phyloP scores from a whole-genome alignment of 805 yeast genomes.

The Candida glaebosa region DNA sequence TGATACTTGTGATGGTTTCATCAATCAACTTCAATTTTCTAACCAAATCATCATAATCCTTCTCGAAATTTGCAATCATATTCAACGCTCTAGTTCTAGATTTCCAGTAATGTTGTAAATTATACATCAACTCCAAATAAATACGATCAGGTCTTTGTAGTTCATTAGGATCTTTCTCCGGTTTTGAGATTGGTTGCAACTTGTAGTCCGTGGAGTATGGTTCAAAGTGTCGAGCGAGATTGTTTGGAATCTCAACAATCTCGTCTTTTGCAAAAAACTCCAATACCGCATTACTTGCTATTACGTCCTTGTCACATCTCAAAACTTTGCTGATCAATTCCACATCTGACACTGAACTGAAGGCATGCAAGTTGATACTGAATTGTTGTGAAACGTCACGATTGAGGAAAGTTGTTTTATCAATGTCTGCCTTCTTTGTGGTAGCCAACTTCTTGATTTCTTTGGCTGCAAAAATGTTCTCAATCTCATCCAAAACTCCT shows the following conservation, averaged over 20 bases:
- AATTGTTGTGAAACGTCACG: constrained; percentile 76
- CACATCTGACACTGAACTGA: constrained; percentile 48
- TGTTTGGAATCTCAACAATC: constrained; percentile 54
- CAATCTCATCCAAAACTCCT: constrained; percentile 68
- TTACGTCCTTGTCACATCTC: constrained; percentile 54
- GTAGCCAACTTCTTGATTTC: constrained; percentile 45
- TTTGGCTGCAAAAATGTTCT: constrained; percentile 55
- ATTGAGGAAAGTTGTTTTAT: constrained; percentile 55
- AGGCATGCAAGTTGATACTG: constrained; percentile 72
- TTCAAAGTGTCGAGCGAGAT: constrained; percentile 51
- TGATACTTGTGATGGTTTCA: constrained; percentile 52
- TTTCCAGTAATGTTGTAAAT: constrained; percentile 68
- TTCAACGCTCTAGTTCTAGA: constrained; percentile 64
- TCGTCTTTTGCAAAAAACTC: constrained; percentile 73
- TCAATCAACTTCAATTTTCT: constrained; percentile 56
- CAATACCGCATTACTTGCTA: constrained; percentile 53
- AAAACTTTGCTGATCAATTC: constrained; percentile 55
- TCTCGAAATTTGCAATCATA: constrained; percentile 53
- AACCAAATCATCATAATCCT: constrained; percentile 62
- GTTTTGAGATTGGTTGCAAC: constrained; percentile 25
- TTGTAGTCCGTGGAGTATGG: constrained; percentile 59
- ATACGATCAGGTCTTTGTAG: constrained; percentile 70
- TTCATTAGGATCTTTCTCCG: constrained; percentile 53
- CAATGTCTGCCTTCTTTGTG: constrained; percentile 39
- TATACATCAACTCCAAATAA: constrained; percentile 63